Base-by-base conservation (phyloP, 495 filamentous ascomycete genomes). In the Barbatosphaeria neglecta region DNA sequence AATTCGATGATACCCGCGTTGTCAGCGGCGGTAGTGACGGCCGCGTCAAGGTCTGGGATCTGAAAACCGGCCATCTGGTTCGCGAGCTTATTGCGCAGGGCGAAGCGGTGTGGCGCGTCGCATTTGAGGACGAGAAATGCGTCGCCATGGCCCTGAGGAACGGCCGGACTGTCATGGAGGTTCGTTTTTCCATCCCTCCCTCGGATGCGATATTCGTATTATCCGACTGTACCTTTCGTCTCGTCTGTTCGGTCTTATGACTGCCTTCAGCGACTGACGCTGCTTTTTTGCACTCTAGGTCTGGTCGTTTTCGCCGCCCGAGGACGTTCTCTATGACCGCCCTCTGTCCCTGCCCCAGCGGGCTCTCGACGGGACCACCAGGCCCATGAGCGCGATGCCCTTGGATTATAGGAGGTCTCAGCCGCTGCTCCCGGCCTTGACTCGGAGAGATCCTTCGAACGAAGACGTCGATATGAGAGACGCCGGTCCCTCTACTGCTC, bases 41-140 rank as follows among this genome's bases (percentile, higher is more conserved):
- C 9, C 77, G 93, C 31, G 92, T 98, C 45, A 97, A 96, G 60
- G 85, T 98, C 35, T 98, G 92, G 92, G 90, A 93, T 65, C 69
- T 96, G 28, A 84, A 87, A 65, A 89, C 84, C 2, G 93, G 93
- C 15, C 80, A 81, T 24, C 72, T 94, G n/a, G 82, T 97, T 19
- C 81, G 92, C 22, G 92, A 98, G 66, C 76, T 98, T 10, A 87
- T 87, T 7, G 75, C 81, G 15, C 89, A 89, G 10, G 87, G 90
- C 1, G 89, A 98, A 54, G 88, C 88, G 8, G 92, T 98, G 3
- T 98, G 92, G 92, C 75, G 93, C 43, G 92, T 97, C 22, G 93
- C 92, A 1, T 97, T 98, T 61, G 92, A 98, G 60, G 90, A 94
- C 43, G 93, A 98, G 65, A 96, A 95, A 59, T 90, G 88, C 44